Percentiles rank a stretch among this genome's conserved stretches.
phyloP scores from a whole-genome alignment of 352 stramenopile genomes.

The Phytophthora multivora region DNA sequence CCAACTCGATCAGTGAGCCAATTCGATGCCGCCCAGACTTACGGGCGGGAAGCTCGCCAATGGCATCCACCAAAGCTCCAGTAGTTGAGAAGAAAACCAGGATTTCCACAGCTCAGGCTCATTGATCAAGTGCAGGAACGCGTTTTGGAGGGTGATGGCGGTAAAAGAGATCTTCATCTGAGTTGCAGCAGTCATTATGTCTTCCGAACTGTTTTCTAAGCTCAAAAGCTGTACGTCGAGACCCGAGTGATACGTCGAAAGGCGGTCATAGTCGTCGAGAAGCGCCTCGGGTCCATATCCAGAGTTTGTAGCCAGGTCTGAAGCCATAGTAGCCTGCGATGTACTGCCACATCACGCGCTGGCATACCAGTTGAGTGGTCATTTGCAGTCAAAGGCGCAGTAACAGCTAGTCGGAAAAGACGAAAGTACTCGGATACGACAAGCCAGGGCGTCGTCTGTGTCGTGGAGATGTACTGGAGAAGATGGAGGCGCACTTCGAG shows the following conservation, averaged over 20 bases:
- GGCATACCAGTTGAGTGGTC: not conserved
- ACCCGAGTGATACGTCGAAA: not conserved
- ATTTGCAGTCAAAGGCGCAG: not conserved
- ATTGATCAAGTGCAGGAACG: constrained; percentile 2
- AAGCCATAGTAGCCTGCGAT: not conserved
- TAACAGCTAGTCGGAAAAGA: not conserved
- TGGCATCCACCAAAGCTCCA: no score
- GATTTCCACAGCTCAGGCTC: not conserved
- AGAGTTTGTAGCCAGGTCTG: not conserved
- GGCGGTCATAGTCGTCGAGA: not conserved
- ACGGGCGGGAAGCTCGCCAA: no score
- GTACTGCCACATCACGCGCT: not conserved
- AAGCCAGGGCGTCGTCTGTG: not conserved
- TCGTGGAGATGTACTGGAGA: not conserved
- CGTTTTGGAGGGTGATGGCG: not conserved
- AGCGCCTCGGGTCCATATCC: not conserved
- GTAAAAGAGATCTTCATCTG: not conserved
- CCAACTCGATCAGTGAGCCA: no score
- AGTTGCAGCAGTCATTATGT: not conserved
- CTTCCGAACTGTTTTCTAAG: not conserved
- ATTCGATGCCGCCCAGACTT: no score
- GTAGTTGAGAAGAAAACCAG: no score
- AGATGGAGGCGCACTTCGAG: not conserved
- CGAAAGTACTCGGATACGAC: constrained; percentile 1
- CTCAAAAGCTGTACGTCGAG: not conserved